phyloP scores from a whole-genome alignment of 2,329 filamentous ascomycete species.

The Fusarium falciforme region DNA sequence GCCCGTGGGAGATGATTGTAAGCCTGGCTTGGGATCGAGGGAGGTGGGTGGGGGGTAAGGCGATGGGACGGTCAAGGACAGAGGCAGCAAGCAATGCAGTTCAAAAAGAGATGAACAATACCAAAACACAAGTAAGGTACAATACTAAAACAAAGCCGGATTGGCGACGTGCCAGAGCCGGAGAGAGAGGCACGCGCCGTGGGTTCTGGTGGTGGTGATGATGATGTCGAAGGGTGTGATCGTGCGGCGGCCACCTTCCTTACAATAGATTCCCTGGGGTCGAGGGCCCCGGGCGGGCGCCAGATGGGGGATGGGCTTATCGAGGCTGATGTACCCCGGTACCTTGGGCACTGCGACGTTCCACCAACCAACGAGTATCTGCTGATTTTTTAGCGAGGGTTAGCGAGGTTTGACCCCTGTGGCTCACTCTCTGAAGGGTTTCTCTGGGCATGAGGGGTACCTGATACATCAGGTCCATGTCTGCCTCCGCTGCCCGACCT shows the following conservation, averaged over 20 bases:
- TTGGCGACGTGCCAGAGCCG: slow-evolving; percentile 24
- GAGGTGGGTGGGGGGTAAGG: slow-evolving; percentile 25
- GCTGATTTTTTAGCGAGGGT: neutral
- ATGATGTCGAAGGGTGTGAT: slow-evolving; percentile 33
- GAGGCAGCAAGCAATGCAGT: neutral
- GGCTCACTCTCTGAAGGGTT: neutral
- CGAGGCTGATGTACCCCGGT: slow-evolving; percentile 19
- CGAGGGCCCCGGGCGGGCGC: neutral
- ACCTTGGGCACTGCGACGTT: slow-evolving; percentile 16
- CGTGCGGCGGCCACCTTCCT: slow-evolving; percentile 21
- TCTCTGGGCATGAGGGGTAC: slow-evolving; percentile 4
- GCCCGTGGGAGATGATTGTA: slow-evolving; percentile 33
- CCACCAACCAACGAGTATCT: neutral
- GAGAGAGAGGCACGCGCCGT: slow-evolving; percentile 15
- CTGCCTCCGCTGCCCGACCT: neutral
- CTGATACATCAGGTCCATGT: slow-evolving; percentile 10
- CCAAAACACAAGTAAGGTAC: slow-evolving; percentile 2
- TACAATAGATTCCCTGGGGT: slow-evolving; percentile 22
- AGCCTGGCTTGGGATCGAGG: slow-evolving; percentile 14
- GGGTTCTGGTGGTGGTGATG: slow-evolving; percentile 8
- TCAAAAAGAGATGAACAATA: neutral
- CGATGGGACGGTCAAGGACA: neutral
- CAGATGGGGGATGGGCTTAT: slow-evolving; percentile 6
- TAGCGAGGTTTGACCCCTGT: slow-evolving; percentile 6
- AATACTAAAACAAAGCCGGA: slow-evolving; percentile 10